Conservation (phyloP, 257 asterid species). For the Capsicum chinense region DNA sequence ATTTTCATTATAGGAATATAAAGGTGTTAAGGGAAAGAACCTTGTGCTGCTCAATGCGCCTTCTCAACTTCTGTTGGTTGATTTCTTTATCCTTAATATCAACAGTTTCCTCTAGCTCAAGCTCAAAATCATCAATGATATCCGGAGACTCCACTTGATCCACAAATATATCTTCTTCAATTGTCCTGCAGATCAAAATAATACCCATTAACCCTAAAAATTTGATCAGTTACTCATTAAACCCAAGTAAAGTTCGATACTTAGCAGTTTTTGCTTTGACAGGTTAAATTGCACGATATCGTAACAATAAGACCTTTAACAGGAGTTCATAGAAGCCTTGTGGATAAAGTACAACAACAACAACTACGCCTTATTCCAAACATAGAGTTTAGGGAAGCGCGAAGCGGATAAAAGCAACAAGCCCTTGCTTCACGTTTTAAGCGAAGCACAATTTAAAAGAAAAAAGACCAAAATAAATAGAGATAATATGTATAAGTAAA, state of each 20-base stretch:
- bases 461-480: no score
- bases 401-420: no score
- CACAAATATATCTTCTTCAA: constrained; percentile 83
- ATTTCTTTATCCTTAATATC: constrained; percentile 89
- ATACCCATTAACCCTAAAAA: background rate
- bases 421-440: no score
- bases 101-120: constrained; percentile 78
- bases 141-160: constrained; percentile 85
- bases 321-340: background rate
- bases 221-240: background rate
- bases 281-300: constrained; percentile 14
- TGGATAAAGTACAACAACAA: background rate
- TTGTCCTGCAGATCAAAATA: constrained; percentile 61
- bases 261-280: background rate
- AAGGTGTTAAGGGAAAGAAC: constrained; percentile 45
- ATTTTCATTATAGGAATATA: constrained; percentile 22
- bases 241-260: background rate
- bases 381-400: no score
- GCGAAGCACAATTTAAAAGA: no score
- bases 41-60: constrained; percentile 79
- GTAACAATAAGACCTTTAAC: background rate
- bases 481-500: no score
- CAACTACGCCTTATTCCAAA: no score
- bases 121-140: constrained; percentile 88
- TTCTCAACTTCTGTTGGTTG: constrained; percentile 79